phyloP scores from a whole-genome alignment of 495 filamentous ascomycete genomes.

The Annulohypoxylon stygium region DNA sequence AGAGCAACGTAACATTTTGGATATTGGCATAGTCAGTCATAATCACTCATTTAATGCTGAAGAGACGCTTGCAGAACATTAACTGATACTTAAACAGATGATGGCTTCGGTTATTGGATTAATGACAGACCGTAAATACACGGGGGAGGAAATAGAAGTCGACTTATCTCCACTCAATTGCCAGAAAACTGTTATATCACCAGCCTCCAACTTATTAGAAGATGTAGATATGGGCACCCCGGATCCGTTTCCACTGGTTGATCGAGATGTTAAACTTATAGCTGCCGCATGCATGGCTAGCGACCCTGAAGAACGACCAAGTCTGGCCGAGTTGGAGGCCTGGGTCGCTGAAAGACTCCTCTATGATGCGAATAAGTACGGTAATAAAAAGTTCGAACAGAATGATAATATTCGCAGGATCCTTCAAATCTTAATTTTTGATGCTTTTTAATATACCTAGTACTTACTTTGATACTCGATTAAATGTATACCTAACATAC shows the following conservation, averaged over 20 bases:
- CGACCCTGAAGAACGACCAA: neutral
- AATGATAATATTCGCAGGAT: neutral
- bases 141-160: conserved; percentile 20
- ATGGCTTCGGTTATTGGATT: conserved; percentile 17
- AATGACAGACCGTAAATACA: conserved; percentile 6
- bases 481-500: too few relatives aligned
- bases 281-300: conserved; percentile 19
- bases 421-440: neutral
- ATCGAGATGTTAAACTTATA: neutral
- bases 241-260: conserved; percentile 4
- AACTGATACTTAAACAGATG: conserved; percentile 2
- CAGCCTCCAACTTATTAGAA: conserved; percentile 14
- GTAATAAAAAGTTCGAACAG: neutral
- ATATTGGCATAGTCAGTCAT: conserved; percentile 24
- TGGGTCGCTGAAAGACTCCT: neutral
- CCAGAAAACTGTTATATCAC: neutral
- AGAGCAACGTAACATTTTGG: conserved; percentile 8
- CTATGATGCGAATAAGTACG: neutral
- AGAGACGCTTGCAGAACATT: neutral
- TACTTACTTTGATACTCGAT: neutral
- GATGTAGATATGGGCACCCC: conserved; percentile 3
- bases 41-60: neutral
- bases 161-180: neutral
- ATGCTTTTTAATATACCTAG: neutral
- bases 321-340: neutral